Evolutionary conservation across 23 red algal species (phyloP), one percentile per base, ranked within the genome.

Genomic region (Cyanidioschyzon merolae): DNA sequence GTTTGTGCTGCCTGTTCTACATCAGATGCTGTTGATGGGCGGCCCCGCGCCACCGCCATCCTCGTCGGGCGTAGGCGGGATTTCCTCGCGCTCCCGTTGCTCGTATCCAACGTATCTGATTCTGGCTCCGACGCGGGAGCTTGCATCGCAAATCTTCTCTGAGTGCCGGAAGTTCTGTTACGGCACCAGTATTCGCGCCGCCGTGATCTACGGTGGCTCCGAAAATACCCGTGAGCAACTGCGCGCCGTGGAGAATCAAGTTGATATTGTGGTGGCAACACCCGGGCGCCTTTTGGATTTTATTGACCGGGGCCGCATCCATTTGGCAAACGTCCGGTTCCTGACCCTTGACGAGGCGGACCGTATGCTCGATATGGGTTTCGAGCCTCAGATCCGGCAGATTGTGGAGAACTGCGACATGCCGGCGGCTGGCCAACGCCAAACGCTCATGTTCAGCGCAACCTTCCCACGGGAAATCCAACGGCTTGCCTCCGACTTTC

Each of bases 331-430:
- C 67, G 79, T 98, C 39, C 54, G 74, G 16, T 98, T 98, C 75
- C 77, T 98, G 0, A 98, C 84, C 50, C 82, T 98, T 1, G 94
- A 98, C 50, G 94, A 98, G 76, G 94, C 94, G 34, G 94, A 98
- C 80, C 84, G 94, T 3, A 98, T 98, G 94, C 77, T 98, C 38
- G 94, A 98, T 79, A 98, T 98, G 94, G 94, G 94, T 29, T 98
- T 98, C 67, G 94, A 98, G 82, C 94, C 94, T 54, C 94, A 98
- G 83, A 98, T 98, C 79, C 94, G 94, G 2, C 88, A 90, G 54
- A 98, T 98, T 77, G 88, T 91, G 2, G 88, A 98, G 15, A 58
- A 67, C 39, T 80, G 82, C 58, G 82, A 86, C 40, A 84, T 98
- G 80, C 94, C 88, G 38, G 40, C 74, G 35, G 87, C 84, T 77